Conservation (phyloP, 305 asterid genomes). For the Rubia occidens region DNA sequence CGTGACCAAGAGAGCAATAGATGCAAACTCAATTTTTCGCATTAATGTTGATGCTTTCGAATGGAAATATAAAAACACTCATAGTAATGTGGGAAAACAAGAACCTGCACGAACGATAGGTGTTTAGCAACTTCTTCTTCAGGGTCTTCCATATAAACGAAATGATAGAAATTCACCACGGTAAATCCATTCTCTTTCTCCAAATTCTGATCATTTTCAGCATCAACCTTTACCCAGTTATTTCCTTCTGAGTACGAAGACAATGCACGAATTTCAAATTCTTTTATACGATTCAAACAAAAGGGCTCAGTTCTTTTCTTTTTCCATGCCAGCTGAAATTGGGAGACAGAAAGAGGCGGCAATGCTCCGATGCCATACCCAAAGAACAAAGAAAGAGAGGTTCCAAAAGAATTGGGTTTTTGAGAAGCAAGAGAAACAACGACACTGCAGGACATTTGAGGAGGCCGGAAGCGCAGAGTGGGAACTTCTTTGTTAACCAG, state of each 20-base stretch:
- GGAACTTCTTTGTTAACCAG: neutral
- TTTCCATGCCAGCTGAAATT: constrained; percentile 10
- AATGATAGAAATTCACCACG: constrained; percentile 77
- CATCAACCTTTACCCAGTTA: constrained; percentile 31
- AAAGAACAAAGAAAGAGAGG: constrained; percentile 7
- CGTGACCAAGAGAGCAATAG: neutral
- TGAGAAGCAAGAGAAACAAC: constrained; percentile 2
- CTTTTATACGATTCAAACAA: constrained; percentile 20
- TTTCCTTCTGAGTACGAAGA: constrained; percentile 26
- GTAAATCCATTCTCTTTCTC: constrained; percentile 42
- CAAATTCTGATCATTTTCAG: constrained; percentile 21
- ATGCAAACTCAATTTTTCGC: neutral
- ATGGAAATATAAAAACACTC: neutral
- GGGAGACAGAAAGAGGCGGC: constrained; percentile 16
- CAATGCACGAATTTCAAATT: constrained; percentile 29
- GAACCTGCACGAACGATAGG: constrained; percentile 69
- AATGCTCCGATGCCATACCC: constrained; percentile 22
- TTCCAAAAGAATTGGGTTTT: neutral
- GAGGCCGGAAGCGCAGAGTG: neutral
- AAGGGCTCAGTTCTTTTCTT: constrained; percentile 3
- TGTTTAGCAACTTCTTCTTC: constrained; percentile 57
- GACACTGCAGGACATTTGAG: constrained; percentile 1
- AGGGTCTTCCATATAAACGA: constrained; percentile 60
- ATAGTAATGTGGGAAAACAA: neutral
- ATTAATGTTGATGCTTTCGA: neutral